Percentiles rank a stretch among this genome's conserved stretches.
These are phyloP conservation scores for Brasilioporus rufonigricans DNA, from an alignment of 768 basidiomycete genomes.

Conservation along the genomic window DNA sequence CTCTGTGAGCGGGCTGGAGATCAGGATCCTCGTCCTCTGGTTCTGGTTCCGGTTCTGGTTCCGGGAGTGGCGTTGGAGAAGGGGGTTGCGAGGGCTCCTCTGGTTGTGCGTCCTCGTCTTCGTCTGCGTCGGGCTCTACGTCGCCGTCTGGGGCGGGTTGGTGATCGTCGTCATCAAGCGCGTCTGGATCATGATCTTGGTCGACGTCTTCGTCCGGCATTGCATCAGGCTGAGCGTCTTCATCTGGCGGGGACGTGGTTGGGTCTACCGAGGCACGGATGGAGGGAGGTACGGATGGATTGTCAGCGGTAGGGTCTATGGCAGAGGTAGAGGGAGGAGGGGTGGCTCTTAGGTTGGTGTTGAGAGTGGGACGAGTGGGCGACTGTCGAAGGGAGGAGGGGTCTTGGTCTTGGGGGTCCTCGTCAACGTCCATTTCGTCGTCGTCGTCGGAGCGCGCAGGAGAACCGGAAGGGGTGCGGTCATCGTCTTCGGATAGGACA, in stretches of 20 bases:
- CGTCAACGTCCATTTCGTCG: conserved; percentile 31
- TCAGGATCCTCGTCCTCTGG: conserved; percentile 56
- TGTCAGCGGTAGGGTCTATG: conserved; percentile 22
- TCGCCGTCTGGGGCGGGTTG: conserved; percentile 17
- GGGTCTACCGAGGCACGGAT: conserved; percentile 19
- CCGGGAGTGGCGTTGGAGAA: conserved; percentile 22
- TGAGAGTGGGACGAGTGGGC: conserved; percentile 18
- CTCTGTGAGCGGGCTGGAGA: conserved; percentile 76
- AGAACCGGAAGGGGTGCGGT: conserved; percentile 1
- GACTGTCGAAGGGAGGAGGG: conserved; percentile 26
- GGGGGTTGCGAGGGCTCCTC: conserved; percentile 26
- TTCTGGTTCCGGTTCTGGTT: conserved; percentile 29
- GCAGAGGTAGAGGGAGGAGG: conserved; percentile 13
- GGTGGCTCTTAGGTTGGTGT: conserved; percentile 7
- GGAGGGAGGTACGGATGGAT: conserved; percentile 19
- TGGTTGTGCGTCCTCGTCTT: conserved; percentile 33
- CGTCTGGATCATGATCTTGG: conserved; percentile 16
- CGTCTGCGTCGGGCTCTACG: conserved; percentile 29
- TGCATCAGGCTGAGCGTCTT: conserved; percentile 6
- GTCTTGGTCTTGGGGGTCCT: conserved; percentile 28
- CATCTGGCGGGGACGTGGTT: conserved; percentile 19
- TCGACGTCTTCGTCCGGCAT: conserved; percentile 32
- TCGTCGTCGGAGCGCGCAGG: conserved; percentile 17
- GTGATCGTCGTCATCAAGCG: conserved; percentile 23
- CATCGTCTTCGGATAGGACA: conserved; percentile 8